These are phyloP conservation scores for slime mould (Dictyostelium discoideum) DNA, from an alignment of 78 protist genomes.

Conservation along the genomic window DNA sequence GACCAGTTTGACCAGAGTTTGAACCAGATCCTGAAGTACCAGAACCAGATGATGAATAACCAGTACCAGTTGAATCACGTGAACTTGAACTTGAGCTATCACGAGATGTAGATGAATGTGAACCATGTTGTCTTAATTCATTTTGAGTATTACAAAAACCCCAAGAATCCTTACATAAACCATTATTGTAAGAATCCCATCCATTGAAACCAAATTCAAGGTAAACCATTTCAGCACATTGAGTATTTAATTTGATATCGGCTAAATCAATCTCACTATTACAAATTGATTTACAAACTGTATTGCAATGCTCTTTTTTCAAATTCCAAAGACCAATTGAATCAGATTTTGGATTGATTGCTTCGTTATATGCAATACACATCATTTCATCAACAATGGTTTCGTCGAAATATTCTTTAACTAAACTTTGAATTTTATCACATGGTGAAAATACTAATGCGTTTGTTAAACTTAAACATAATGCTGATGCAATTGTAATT, in stretches of 20 bases:
- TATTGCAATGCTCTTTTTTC: background rate
- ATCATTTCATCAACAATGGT: background rate
- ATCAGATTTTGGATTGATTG: background rate
- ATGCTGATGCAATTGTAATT: background rate
- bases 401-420: background rate
- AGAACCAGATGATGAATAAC: background rate
- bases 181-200: background rate
- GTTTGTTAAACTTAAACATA: background rate
- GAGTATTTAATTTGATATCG: background rate
- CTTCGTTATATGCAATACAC: slow-evolving; percentile 5
- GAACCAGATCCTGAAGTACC: background rate
- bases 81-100: background rate
- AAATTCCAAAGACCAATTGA: background rate
- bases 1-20: background rate
- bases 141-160: background rate
- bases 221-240: slow-evolving; percentile 10
- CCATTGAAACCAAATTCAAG: background rate
- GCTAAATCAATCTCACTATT: background rate
- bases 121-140: background rate
- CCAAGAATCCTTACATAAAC: background rate
- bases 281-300: background rate
- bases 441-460: background rate
- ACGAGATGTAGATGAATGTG: background rate
- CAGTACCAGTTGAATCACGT: background rate
- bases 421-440: background rate